Conservation (phyloP, 441 rosid genomes). For the Erysimum pusillum region DNA sequence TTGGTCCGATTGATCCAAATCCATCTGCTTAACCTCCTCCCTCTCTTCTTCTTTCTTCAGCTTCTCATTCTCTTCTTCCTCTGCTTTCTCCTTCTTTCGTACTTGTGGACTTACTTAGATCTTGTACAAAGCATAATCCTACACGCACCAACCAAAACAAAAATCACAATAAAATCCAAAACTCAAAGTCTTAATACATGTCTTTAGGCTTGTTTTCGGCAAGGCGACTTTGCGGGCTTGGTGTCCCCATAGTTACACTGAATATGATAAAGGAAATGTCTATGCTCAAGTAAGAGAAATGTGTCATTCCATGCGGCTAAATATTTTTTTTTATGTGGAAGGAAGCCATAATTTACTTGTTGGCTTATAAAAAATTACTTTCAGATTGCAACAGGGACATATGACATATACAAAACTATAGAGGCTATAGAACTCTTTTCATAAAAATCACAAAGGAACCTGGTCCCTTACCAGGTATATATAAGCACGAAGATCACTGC, state of each 20-base stretch:
- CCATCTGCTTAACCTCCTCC: not conserved
- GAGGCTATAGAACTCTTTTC: slow-evolving; percentile 80
- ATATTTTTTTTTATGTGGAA: not conserved
- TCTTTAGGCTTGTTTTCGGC: too few relatives aligned
- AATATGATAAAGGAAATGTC: too few relatives aligned
- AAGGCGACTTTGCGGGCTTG: too few relatives aligned
- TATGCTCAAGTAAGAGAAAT: slow-evolving; percentile 56
- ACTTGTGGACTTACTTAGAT: not conserved
- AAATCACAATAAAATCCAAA: too few relatives aligned
- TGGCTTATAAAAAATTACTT: slow-evolving; percentile 16
- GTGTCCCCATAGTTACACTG: too few relatives aligned
- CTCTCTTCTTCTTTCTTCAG: not conserved
- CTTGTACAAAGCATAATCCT: slow-evolving; percentile 32
- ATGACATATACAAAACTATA: slow-evolving; percentile 94
- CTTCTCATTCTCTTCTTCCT: not conserved
- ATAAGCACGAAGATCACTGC: slow-evolving; percentile 93
- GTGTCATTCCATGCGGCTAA: not conserved
- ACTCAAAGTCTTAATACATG: too few relatives aligned
- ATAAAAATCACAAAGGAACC: slow-evolving; percentile 79
- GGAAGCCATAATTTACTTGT: not conserved
- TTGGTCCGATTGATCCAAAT: not conserved
- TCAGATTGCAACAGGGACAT: slow-evolving; percentile 94
- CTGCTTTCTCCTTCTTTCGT: slow-evolving; percentile 3
- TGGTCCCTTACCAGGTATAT: slow-evolving; percentile 90
- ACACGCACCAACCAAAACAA: slow-evolving; percentile 6